Percentiles rank a stretch among this genome's conserved stretches.
Evolutionary conservation across 2,329 filamentous ascomycete genomes (phyloP).

Genomic region (Diaporthe batatas): DNA sequence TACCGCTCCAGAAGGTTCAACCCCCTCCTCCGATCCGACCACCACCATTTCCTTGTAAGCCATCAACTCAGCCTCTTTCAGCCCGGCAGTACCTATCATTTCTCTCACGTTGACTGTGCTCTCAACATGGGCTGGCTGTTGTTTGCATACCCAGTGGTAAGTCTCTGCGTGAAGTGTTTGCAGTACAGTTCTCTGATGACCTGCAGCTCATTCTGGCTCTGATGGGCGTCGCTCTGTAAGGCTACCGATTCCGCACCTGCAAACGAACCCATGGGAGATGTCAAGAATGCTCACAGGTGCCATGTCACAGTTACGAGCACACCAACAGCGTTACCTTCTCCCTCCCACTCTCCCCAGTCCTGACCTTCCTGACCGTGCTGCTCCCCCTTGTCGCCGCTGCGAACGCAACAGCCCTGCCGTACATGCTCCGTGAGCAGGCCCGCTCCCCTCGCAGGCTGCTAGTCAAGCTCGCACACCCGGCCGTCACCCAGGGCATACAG

Average conservation of each 20-base stretch:
- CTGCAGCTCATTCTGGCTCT: slow-evolving; percentile 45
- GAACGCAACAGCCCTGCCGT: slow-evolving; percentile 54
- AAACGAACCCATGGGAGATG: background rate
- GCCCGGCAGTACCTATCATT: background rate
- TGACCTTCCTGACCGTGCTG: slow-evolving; percentile 55
- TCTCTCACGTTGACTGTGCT: background rate
- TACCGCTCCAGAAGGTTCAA: slow-evolving; percentile 2
- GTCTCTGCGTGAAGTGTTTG: background rate
- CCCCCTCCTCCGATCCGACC: slow-evolving; percentile 21
- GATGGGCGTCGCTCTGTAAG: slow-evolving; percentile 45
- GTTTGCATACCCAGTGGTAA: slow-evolving; percentile 23
- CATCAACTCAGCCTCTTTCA: background rate
- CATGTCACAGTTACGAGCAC: slow-evolving; percentile 54
- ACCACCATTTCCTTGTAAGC: background rate
- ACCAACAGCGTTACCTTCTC: slow-evolving; percentile 55
- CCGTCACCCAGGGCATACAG: slow-evolving; percentile 58
- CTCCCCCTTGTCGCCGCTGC: slow-evolving; percentile 56
- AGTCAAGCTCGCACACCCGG: slow-evolving; percentile 47
- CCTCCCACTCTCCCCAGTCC: slow-evolving; percentile 54
- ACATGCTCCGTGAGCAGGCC: slow-evolving; percentile 48
- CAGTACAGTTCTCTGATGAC: background rate
- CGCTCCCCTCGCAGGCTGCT: slow-evolving; percentile 41
- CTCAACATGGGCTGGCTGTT: slow-evolving; percentile 26
- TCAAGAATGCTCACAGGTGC: slow-evolving; percentile 30
- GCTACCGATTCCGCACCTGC: background rate